Conservation (phyloP, 2,329 filamentous ascomycete genomes). For the Fusarium staphyleae region DNA sequence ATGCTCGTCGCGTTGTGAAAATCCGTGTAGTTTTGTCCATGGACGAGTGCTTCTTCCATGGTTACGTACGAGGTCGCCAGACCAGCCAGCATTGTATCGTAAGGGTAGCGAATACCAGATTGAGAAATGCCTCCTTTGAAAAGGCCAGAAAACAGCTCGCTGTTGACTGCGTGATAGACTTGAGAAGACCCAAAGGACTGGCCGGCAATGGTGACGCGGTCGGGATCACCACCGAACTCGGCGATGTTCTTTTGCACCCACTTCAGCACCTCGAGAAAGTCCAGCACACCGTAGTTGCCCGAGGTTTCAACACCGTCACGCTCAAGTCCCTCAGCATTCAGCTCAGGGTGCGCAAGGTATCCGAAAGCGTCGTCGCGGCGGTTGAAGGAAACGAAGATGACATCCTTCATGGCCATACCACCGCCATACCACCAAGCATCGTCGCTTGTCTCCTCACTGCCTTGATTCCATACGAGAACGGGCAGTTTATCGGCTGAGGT, state of each 20-base stretch:
- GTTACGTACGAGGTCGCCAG: conserved; percentile 13
- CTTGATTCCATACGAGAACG: conserved; percentile 8
- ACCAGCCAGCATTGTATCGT: conserved; percentile 3
- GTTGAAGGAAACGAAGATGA: conserved; percentile 3
- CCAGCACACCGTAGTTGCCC: conserved; percentile 9
- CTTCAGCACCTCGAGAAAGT: conserved; percentile 5
- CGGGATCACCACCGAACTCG: conserved; percentile 9
- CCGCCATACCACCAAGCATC: conserved; percentile 3
- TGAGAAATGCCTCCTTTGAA: conserved; percentile 16
- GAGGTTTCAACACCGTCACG: conserved; percentile 1
- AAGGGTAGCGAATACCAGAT: conserved; percentile 14
- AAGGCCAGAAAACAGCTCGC: conserved; percentile 6
- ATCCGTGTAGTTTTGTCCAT: neutral
- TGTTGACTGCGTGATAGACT: conserved; percentile 17
- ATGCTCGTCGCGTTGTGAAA: conserved; percentile 3
- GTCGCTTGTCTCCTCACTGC: conserved; percentile 1
- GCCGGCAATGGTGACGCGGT: conserved; percentile 6
- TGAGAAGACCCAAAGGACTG: conserved; percentile 5
- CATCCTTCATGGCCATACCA: conserved; percentile 4
- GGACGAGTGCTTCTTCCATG: neutral
- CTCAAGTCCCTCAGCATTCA: conserved; percentile 3
- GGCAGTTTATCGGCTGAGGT: conserved; percentile 6
- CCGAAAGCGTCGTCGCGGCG: conserved; percentile 2
- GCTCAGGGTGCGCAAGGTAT: conserved; percentile 5
- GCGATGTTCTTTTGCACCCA: conserved; percentile 13